Percentiles rank a stretch among this genome's conserved stretches.
These are phyloP conservation scores for Aspergillus homomorphus DNA, from an alignment of 495 filamentous ascomycete genomes.

Conservation along the genomic window DNA sequence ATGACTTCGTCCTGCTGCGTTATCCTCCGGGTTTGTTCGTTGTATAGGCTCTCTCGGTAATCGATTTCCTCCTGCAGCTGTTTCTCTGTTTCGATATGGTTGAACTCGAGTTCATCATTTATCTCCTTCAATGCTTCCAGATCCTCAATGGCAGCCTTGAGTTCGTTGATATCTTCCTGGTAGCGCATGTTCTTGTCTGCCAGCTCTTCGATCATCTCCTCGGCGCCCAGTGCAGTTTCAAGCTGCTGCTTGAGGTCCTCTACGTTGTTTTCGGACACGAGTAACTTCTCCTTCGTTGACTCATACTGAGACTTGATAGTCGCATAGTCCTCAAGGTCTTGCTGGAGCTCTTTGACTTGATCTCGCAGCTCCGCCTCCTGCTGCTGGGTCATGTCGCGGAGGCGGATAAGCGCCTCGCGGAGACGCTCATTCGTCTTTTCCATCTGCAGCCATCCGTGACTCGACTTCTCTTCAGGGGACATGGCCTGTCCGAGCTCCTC, in stretches of 20 bases:
- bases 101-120: conserved; percentile 89
- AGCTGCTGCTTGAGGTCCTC: conserved; percentile 89
- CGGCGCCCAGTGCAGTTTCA: conserved; percentile 79
- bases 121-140: conserved; percentile 85
- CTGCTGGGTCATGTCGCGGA: conserved; percentile 84
- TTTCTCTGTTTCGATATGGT: conserved; percentile 87
- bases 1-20: conserved; percentile 67
- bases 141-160: conserved; percentile 77
- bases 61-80: conserved; percentile 93
- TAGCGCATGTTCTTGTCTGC: conserved; percentile 79
- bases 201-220: conserved; percentile 90
- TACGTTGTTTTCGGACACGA: conserved; percentile 69
- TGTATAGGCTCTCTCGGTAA: conserved; percentile 70
- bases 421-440: conserved; percentile 84
- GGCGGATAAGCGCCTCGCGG: conserved; percentile 76
- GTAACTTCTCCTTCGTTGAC: conserved; percentile 65
- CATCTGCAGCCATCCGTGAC: conserved; percentile 86
- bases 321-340: conserved; percentile 71
- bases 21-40: conserved; percentile 65
- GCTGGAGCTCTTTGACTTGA: conserved; percentile 74
- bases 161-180: conserved; percentile 76
- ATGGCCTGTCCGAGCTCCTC: conserved; percentile 76
- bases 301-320: conserved; percentile 68
- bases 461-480: conserved; percentile 81
- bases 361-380: conserved; percentile 75